A percentile compares a stretch with the other conserved stretches of the same genome.
Conservation (phyloP, 2,329 filamentous ascomycete species). For the Pseudogymnoascus sp. region DNA sequence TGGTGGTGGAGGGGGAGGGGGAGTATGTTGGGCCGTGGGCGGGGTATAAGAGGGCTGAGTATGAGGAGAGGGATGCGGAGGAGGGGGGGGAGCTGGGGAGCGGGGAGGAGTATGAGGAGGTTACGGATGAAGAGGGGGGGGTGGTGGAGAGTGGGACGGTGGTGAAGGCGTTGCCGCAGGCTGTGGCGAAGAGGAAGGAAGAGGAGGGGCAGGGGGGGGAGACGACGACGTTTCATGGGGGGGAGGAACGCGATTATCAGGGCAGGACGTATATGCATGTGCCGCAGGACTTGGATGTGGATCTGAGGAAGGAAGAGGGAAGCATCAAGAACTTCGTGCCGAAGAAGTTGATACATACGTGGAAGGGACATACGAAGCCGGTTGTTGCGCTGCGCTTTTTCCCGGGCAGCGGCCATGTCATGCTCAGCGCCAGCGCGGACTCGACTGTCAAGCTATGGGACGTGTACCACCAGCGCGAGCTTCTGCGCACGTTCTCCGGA, state of each 20-base stretch:
- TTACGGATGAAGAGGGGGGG: slow-evolving; percentile 65
- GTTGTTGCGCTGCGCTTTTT: slow-evolving; percentile 89
- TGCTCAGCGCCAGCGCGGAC: slow-evolving; percentile 86
- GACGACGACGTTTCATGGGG: slow-evolving; percentile 80
- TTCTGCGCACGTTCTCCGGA: slow-evolving; percentile 83
- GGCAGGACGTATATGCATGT: slow-evolving; percentile 97
- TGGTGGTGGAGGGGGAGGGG: slow-evolving; percentile 74
- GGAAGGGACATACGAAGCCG: slow-evolving; percentile 75
- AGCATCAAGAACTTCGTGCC: slow-evolving; percentile 85
- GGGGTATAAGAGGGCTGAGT: slow-evolving; percentile 63
- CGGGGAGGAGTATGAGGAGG: slow-evolving; percentile 69
- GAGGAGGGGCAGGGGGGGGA: slow-evolving; percentile 56
- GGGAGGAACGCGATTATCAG: slow-evolving; percentile 80
- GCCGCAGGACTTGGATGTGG: slow-evolving; percentile 80
- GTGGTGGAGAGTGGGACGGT: slow-evolving; percentile 56
- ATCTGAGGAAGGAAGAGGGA: slow-evolving; percentile 71
- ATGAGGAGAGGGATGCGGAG: slow-evolving; percentile 66
- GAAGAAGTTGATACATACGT: slow-evolving; percentile 87
- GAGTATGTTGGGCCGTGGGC: slow-evolving; percentile 96
- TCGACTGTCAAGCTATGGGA: slow-evolving; percentile 91
- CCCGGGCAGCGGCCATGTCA: slow-evolving; percentile 74
- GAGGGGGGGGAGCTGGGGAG: slow-evolving; percentile 66
- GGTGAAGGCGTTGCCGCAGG: slow-evolving; percentile 45
- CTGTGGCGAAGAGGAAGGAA: slow-evolving; percentile 45
- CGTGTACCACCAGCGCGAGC: slow-evolving; percentile 79